These are phyloP conservation scores for Drechmeria coniospora DNA, from an alignment of 2,329 filamentous ascomycete genomes.

Conservation along the genomic window DNA sequence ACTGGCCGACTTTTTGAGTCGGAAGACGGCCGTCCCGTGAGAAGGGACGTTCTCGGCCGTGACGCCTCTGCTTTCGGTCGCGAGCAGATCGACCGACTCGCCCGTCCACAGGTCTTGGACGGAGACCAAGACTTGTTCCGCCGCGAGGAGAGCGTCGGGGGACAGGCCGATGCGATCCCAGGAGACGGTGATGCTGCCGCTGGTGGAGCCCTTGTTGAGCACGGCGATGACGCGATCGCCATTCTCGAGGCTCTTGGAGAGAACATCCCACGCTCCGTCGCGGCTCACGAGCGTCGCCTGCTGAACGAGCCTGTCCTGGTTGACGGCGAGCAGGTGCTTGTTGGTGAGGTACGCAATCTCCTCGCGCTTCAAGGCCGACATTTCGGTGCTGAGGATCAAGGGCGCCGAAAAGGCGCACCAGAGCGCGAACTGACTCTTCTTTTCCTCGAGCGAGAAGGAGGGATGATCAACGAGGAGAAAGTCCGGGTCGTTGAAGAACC, in stretches of 20 bases:
- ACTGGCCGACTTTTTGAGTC: slow-evolving; percentile 18
- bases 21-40: slow-evolving; percentile 26
- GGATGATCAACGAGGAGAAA: slow-evolving; percentile 21
- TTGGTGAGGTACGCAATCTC: slow-evolving; percentile 23
- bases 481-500: slow-evolving; percentile 23
- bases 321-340: slow-evolving; percentile 23
- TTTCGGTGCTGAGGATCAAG: slow-evolving; percentile 21
- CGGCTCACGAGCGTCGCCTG: slow-evolving; percentile 32
- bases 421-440: slow-evolving; percentile 19
- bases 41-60: slow-evolving; percentile 14
- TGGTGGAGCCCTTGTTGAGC: slow-evolving; percentile 23
- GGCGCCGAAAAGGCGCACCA: slow-evolving; percentile 20
- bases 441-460: slow-evolving; percentile 17
- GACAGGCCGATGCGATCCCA: slow-evolving; percentile 21
- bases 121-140: slow-evolving; percentile 10
- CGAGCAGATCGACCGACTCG: slow-evolving; percentile 8
- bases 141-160: slow-evolving; percentile 9
- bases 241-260: slow-evolving; percentile 29
- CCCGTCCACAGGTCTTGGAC: slow-evolving; percentile 30
- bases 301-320: slow-evolving; percentile 25
- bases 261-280: slow-evolving; percentile 24
- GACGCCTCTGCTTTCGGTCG: slow-evolving; percentile 8
- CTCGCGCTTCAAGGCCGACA: slow-evolving; percentile 18
- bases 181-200: slow-evolving; percentile 15
- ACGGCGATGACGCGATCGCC: slow-evolving; percentile 31